Conservation (phyloP, 371 early-diverging fungal species). For the Mortierella sp. region DNA sequence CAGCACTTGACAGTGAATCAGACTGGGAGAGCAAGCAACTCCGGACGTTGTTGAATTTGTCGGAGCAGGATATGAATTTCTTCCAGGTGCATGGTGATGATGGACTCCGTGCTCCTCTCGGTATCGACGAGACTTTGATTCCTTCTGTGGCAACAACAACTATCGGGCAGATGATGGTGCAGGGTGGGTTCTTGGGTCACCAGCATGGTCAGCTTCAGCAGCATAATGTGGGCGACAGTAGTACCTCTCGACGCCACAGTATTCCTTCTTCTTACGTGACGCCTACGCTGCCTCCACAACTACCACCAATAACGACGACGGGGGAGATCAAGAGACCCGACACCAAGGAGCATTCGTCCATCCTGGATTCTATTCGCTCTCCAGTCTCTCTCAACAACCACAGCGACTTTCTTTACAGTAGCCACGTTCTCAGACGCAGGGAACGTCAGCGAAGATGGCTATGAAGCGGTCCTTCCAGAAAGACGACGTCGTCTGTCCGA, state of each 20-base stretch:
- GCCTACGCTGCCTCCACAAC: background rate
- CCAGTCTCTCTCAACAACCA: background rate
- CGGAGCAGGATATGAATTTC: constrained; percentile 24
- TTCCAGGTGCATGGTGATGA: background rate
- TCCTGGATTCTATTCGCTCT: constrained; percentile 45
- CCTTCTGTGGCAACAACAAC: background rate
- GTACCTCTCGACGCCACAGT: background rate
- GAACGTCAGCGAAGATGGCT: background rate
- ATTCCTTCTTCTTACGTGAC: background rate
- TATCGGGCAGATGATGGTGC: background rate
- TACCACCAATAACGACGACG: background rate
- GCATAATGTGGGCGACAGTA: background rate
- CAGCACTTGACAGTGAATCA: background rate
- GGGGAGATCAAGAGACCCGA: constrained; percentile 26
- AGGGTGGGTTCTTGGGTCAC: background rate
- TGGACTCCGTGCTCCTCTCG: background rate
- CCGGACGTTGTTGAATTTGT: constrained; percentile 19
- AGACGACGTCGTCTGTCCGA: background rate
- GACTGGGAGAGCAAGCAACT: constrained; percentile 32
- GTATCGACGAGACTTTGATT: background rate
- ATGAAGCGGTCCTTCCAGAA: constrained; percentile 37
- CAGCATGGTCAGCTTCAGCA: background rate
- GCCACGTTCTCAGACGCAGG: background rate
- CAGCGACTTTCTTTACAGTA: background rate
- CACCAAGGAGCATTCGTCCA: constrained; percentile 39